Evolutionary conservation across 2,329 filamentous ascomycete genomes (phyloP).

Genomic region (Sclerotinia subarctica): DNA sequence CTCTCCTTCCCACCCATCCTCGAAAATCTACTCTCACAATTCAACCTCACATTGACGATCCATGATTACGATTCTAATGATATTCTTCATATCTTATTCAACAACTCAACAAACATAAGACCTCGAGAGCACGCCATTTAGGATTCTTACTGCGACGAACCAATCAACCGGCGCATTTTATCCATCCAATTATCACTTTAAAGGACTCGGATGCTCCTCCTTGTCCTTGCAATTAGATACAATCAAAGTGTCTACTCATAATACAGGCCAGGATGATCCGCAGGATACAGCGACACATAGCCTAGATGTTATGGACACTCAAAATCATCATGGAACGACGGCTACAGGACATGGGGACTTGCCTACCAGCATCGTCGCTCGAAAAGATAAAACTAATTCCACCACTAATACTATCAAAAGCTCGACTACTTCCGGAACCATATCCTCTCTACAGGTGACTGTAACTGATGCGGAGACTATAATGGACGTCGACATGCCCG

Average conservation of each 20-base stretch:
- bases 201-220: conserved; percentile 35
- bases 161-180: conserved; percentile 11
- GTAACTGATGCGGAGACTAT: conserved; percentile 22
- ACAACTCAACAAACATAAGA: conserved; percentile 3
- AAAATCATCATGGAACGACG: conserved; percentile 30
- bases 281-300: conserved; percentile 34
- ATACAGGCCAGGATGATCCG: conserved; percentile 35
- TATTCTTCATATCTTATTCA: not conserved
- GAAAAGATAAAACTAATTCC: conserved; percentile 29
- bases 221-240: conserved; percentile 35
- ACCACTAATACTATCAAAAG: conserved; percentile 27
- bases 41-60: conserved; percentile 7
- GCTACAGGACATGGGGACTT: conserved; percentile 28
- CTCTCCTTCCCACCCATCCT: conserved; percentile 3
- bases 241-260: conserved; percentile 39
- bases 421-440: conserved; percentile 33
- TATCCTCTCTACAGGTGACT: conserved; percentile 36
- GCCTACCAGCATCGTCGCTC: conserved; percentile 24
- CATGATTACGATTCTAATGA: conserved; percentile 22
- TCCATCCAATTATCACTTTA: not conserved
- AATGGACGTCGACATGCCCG: conserved; percentile 30
- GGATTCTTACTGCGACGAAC: conserved; percentile 13
- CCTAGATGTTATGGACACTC: conserved; percentile 38
- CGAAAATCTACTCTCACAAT: not conserved
- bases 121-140: not conserved